These are phyloP conservation scores for Jatropha multifida DNA, from an alignment of 441 rosid genomes.

Conservation along the genomic window DNA sequence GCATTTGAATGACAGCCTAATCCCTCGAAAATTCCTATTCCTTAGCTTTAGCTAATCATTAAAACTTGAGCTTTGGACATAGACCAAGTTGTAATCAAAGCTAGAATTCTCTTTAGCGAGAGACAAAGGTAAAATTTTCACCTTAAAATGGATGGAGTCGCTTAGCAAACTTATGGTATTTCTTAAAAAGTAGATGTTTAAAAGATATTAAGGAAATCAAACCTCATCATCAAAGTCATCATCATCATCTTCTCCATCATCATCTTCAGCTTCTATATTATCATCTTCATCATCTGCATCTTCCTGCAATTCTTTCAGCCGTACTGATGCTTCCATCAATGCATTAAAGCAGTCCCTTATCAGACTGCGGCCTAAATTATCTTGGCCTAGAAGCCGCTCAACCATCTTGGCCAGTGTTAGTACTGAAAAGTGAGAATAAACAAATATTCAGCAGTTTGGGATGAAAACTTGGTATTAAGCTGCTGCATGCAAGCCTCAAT, in stretches of 20 bases:
- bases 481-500: not conserved
- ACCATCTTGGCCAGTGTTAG: conserved; percentile 61
- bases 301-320: conserved; percentile 57
- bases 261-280: conserved; percentile 51
- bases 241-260: conserved; percentile 41
- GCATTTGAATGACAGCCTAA: conserved; percentile 13
- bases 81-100: not conserved
- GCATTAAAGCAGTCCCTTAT: conserved; percentile 53
- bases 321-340: conserved; percentile 56
- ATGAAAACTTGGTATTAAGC: not conserved
- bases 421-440: conserved; percentile 55
- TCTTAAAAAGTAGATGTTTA: not conserved
- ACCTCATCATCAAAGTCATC: conserved; percentile 61
- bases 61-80: not conserved
- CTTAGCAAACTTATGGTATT: conserved; percentile 2
- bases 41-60: not conserved
- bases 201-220: conserved; percentile 15
- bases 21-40: conserved; percentile 9
- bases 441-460: conserved; percentile 15
- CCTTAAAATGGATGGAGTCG: not conserved
- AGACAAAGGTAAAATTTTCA: not conserved
- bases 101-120: not conserved
- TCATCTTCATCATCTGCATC: conserved; percentile 52
- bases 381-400: conserved; percentile 55
- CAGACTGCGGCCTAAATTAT: conserved; percentile 38